Conservation (phyloP, 73 alveolate species). For the Stentor coeruleus region DNA sequence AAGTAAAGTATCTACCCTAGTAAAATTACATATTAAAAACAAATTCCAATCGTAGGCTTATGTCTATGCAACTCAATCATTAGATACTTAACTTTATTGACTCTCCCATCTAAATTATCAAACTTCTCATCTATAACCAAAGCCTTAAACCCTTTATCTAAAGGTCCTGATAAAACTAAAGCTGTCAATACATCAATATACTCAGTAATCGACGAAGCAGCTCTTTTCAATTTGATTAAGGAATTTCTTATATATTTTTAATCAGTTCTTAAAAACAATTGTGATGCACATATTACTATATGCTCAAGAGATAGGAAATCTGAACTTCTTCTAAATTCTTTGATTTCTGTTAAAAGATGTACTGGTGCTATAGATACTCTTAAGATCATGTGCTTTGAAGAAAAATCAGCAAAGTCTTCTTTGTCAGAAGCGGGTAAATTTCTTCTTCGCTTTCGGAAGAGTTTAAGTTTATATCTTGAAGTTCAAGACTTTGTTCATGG, state of each 20-base stretch:
- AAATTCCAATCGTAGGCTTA: too few species aligned
- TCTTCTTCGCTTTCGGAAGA: conserved; percentile 24
- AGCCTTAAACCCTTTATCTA: too few species aligned
- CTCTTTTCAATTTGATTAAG: conserved; percentile 72
- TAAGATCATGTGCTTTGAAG: conserved; percentile 8
- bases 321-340: conserved; percentile 55
- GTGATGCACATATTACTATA: conserved; percentile 57
- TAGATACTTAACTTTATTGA: too few species aligned
- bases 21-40: too few species aligned
- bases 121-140: too few species aligned
- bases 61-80: too few species aligned
- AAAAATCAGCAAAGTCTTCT: conserved; percentile 10
- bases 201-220: too few species aligned
- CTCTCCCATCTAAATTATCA: too few species aligned
- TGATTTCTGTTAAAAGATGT: conserved; percentile 79
- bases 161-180: too few species aligned
- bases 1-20: too few species aligned
- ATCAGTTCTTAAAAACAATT: conserved; percentile 60
- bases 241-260: conserved; percentile 77
- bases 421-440: conserved; percentile 13
- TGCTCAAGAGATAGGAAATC: conserved; percentile 74
- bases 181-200: too few species aligned
- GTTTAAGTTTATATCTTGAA: not conserved
- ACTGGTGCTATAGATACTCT: conserved; percentile 89
- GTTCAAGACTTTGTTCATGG: not conserved